Evolutionary conservation across 1,284 basidiomycete genomes (phyloP), one percentile per base, ranked within the genome.

Genomic region (Irpex rosettiformis): DNA sequence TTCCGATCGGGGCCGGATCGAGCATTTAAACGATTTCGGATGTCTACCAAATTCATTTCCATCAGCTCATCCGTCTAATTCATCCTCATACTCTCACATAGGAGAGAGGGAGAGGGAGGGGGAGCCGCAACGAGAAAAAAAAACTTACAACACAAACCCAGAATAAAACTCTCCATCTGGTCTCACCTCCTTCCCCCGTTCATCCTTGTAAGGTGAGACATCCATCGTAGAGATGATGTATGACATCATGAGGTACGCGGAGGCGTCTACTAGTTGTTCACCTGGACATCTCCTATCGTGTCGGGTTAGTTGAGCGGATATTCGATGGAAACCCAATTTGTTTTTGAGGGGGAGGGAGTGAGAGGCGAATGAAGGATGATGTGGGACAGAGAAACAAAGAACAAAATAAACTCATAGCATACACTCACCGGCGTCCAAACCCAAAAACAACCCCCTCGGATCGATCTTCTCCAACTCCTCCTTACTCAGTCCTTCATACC

Each of bases 371-470:
- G 33, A 37, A n/a, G 33, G 11, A 11, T n/a, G 33, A 40, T n/a
- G n/a, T 40, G 33, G 33, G 11, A n/a, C n/a, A 13, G 33, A n/a
- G 16, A 48, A 6, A 18, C 6, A 30, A 37, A 18, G 2, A 33
- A 62, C 27, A 63, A 24, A 28, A 63, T 27, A 25, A n/a, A 8
- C 10, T 10, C 16, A 21, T n/a, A 24, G 21, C 16, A n/a, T 10
- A 8, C 24, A 29, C 61, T 43, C 42, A 79, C 79, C 80, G 67
- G 64, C 78, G 62, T 8, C 70, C 72, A 59, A 72, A 73, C 2
- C 71, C 71, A 58, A 73, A 73, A 1, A 69, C 67, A 25, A 70
- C 63, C 68, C 64, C 54, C 61, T 64, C 10, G 68, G 66, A 56
- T 75, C 63, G 7, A 60, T 60, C 7, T 66, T 42, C 58, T 67